Evolutionary conservation across 371 early-diverging fungal species (phyloP).

Genomic region (Zychaea mexicana): DNA sequence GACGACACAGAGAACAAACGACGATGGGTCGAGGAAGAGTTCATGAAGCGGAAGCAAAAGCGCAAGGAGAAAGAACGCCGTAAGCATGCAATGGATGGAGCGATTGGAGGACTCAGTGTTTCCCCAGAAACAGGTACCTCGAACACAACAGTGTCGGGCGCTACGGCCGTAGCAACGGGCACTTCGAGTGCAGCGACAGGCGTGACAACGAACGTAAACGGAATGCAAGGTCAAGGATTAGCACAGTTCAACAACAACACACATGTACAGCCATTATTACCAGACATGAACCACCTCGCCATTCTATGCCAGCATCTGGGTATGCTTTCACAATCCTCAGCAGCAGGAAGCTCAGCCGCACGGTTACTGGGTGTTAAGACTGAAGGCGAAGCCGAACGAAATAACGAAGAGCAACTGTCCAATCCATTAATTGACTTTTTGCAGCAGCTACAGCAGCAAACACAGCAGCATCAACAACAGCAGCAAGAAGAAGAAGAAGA

Average conservation of each 20-base stretch:
- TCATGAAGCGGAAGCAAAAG: constrained; percentile 66
- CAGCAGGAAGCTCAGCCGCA: neutral
- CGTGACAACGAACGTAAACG: neutral
- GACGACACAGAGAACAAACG: constrained; percentile 64
- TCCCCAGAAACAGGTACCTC: constrained; percentile 1
- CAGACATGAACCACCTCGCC: constrained; percentile 41
- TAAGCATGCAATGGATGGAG: constrained; percentile 29
- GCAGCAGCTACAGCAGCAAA: constrained; percentile 25
- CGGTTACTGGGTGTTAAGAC: constrained; percentile 3
- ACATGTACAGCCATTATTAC: neutral
- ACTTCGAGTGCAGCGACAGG: neutral
- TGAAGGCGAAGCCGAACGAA: constrained; percentile 1
- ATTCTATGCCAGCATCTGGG: constrained; percentile 49
- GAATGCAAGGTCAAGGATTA: neutral
- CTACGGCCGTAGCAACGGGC: neutral
- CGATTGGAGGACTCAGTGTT: constrained; percentile 13
- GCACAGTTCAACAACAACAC: neutral
- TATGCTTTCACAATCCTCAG: constrained; percentile 14
- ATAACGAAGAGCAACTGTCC: neutral
- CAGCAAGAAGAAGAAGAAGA: neutral
- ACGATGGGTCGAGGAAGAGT: constrained; percentile 76
- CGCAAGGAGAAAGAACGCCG: constrained; percentile 71
- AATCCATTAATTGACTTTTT: constrained; percentile 17
- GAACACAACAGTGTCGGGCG: neutral
- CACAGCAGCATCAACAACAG: constrained; percentile 19